Evolutionary conservation across 2,329 filamentous ascomycete genomes (phyloP).

Genomic region (Periconia macrospinosa): DNA sequence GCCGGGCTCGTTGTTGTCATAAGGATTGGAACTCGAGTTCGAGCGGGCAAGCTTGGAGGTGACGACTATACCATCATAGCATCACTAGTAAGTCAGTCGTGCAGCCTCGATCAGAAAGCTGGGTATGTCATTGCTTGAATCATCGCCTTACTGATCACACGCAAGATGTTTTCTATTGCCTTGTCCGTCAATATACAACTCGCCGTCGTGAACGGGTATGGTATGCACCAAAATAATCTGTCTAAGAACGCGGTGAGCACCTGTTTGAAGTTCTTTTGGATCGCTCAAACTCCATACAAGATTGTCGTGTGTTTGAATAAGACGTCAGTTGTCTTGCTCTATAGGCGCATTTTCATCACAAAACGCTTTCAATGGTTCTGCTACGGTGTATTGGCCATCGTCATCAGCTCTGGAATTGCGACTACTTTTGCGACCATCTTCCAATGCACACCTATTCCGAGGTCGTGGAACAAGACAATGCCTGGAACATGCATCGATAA

Average conservation of each 20-base stretch:
- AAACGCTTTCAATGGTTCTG: constrained; percentile 1
- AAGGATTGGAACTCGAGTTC: constrained; percentile 2
- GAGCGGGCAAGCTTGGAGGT: neutral
- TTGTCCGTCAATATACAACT: constrained; percentile 5
- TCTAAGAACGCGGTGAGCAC: neutral
- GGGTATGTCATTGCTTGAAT: too few relatives aligned
- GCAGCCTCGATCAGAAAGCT: neutral
- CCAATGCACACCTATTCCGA: constrained; percentile 7
- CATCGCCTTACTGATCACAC: too few relatives aligned
- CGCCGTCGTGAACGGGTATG: constrained; percentile 5
- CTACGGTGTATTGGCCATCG: constrained; percentile 1
- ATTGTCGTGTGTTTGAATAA: constrained; percentile 8
- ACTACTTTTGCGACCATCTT: constrained; percentile 8
- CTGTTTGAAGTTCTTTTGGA: constrained; percentile 4
- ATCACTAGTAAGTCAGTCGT: neutral
- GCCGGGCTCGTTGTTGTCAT: constrained; percentile 2
- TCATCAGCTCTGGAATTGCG: constrained; percentile 4
- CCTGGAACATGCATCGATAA: constrained; percentile 10
- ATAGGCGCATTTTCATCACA: constrained; percentile 7
- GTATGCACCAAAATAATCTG: constrained; percentile 4
- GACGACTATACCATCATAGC: constrained; percentile 6
- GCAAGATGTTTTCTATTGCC: constrained; percentile 1
- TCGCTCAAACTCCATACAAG: constrained; percentile 4
- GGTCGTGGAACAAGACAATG: constrained; percentile 7
- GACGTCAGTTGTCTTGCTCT: constrained; percentile 4